Evolutionary conservation across 768 basidiomycete genomes (phyloP), one percentile per base, ranked within the genome.

Genomic region (Collybia sordida): DNA sequence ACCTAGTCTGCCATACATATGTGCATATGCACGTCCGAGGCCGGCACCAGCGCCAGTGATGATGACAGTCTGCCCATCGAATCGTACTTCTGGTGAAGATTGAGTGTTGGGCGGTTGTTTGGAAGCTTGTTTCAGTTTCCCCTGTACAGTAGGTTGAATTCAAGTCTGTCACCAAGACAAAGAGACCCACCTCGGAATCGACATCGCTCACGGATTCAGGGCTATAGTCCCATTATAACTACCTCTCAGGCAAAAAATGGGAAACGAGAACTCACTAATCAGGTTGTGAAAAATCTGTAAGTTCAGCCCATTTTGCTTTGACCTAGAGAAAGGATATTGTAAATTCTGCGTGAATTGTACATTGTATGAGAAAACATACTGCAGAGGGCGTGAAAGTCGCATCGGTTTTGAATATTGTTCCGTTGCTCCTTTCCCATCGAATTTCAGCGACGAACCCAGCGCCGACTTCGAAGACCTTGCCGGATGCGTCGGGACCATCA

Each of bases 1-100:
- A n/a, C 97, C 96, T 7, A 95, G 83, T 47, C 81, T 84, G 21
- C 80, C 90, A 62, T 88, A 98, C 90, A 98, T 90, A 37, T 88
- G 77, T 0, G 97, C 90, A 63, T 98, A 97, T 1, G 83, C 81
- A 23, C 97, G 85, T 15, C 97, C 97, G 24, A 99, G 83, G 45
- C 96, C 97, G 22, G 89, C 92, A 36, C 96, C 96, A 6, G 94
- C 91, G 34, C 96, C 97, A 2, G 97, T 98, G 58, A 98, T 80
- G 59, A 99, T 85, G 51, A 90, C 90, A 9, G 93, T 96, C 73
- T 98, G 87, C 14, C 85, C 88, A 52, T 91, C 88, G 64, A 88
- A 98, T 6, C 85, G 82, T 49, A 98, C 84, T 38, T 78, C 75
- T 0, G 87, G 77, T 0, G 80, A 77, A 9, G 82, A 73, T 63